Conservation (phyloP, 208 protist species). For the Acanthamoeba quina region DNA sequence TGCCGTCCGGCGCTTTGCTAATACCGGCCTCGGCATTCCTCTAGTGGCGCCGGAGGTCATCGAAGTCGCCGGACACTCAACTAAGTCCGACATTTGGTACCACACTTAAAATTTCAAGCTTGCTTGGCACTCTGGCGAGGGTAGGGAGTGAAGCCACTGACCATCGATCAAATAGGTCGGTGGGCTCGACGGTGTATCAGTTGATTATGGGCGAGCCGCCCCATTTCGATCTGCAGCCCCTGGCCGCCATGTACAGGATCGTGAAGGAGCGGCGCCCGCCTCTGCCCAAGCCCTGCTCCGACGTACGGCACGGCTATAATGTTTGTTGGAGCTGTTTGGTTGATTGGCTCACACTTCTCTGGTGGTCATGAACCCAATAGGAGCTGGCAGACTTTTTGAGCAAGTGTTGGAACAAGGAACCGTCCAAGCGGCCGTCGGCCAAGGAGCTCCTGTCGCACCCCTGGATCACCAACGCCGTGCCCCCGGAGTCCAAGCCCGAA, state of each 20-base stretch:
- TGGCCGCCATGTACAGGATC: slow-evolving; percentile 93
- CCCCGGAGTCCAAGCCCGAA: not conserved
- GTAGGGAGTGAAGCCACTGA: not conserved
- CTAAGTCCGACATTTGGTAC: slow-evolving; percentile 93
- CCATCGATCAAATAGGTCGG: not conserved
- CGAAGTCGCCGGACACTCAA: slow-evolving; percentile 88
- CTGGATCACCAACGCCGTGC: slow-evolving; percentile 73
- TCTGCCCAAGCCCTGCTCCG: slow-evolving; percentile 87
- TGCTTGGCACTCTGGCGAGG: no score
- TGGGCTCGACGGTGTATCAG: slow-evolving; percentile 94
- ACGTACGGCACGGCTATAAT: not conserved
- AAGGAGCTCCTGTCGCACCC: slow-evolving; percentile 88
- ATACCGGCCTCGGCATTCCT: not conserved
- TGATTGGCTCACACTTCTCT: not conserved
- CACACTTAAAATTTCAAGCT: not conserved
- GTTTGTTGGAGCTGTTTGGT: not conserved
- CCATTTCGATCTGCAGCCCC: slow-evolving; percentile 92
- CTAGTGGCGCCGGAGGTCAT: slow-evolving; percentile 94
- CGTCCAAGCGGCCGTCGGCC: slow-evolving; percentile 84
- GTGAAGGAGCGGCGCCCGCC: slow-evolving; percentile 92
- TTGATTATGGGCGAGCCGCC: slow-evolving; percentile 93
- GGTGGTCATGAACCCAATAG: not conserved
- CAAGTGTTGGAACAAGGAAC: slow-evolving; percentile 91
- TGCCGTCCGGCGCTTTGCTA: not conserved
- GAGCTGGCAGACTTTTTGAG: slow-evolving; percentile 88